Percentiles rank a stretch among this genome's conserved stretches.
phyloP scores from a whole-genome alignment of 805 yeast genomes.

The Cyberlindnera mycetangii region DNA sequence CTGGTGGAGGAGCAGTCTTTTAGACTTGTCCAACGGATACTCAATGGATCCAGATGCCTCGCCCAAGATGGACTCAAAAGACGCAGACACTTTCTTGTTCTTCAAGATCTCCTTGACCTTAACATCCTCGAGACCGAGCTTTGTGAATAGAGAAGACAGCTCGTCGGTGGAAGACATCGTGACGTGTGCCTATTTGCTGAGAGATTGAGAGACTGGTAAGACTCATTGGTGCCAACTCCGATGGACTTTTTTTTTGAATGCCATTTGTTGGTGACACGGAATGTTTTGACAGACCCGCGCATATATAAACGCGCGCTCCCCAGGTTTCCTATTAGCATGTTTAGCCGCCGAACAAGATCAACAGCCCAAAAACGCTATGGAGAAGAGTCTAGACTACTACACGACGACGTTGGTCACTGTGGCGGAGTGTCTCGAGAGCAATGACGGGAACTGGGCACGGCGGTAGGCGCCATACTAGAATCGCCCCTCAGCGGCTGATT shows the following conservation, averaged over 20 bases:
- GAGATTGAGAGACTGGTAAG: background rate
- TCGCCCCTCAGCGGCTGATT: constrained; percentile 14
- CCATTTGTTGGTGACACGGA: constrained; percentile 1
- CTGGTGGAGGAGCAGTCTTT: constrained; percentile 65
- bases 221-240: background rate
- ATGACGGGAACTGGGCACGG: constrained; percentile 2
- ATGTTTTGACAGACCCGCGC: constrained; percentile 3
- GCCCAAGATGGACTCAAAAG: constrained; percentile 58
- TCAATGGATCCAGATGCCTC: constrained; percentile 36
- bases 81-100: constrained; percentile 77
- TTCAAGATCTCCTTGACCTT: constrained; percentile 79
- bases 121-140: constrained; percentile 67
- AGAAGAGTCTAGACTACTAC: constrained; percentile 9
- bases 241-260: constrained; percentile 1
- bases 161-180: constrained; percentile 31
- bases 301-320: background rate
- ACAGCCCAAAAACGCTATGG: constrained; percentile 1
- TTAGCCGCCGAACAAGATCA: no score
- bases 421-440: constrained; percentile 1
- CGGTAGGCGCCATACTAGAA: constrained; percentile 3
- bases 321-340: no score
- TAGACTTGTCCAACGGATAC: constrained; percentile 50
- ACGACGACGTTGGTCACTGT: constrained; percentile 8
- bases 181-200: background rate
- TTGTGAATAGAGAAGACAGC: constrained; percentile 31